Evolutionary conservation across 805 yeast genomes (phyloP).

Genomic region (Kurtzmaniella fragi): DNA sequence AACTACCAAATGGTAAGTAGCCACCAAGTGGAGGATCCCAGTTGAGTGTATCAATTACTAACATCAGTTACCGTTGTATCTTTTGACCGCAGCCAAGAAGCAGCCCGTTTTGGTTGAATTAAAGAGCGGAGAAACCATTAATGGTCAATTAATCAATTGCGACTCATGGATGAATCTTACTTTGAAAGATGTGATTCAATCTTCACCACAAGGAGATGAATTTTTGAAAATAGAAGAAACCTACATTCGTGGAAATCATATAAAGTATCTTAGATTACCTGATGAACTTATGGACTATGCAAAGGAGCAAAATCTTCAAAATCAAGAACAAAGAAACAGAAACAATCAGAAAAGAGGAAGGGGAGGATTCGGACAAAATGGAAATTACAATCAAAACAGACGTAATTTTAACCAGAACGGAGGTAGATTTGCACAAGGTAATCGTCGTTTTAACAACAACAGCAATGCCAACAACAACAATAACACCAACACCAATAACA

Average conservation of each 20-base stretch:
- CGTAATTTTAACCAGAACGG: conserved; percentile 19
- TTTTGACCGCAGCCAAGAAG: conserved; percentile 86
- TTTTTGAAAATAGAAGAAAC: conserved; percentile 65
- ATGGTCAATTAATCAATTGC: conserved; percentile 78
- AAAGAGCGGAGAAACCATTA: conserved; percentile 84
- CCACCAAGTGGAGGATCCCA: too few relatives aligned
- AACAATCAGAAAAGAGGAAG: conserved; percentile 41
- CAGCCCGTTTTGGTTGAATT: conserved; percentile 84
- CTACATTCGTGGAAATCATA: conserved; percentile 81
- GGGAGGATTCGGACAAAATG: conserved; percentile 8
- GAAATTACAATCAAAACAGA: conserved; percentile 16
- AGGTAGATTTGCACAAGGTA: conserved; percentile 6
- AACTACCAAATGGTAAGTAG: too few relatives aligned
- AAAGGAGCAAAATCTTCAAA: conserved; percentile 55
- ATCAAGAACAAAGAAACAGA: conserved; percentile 45
- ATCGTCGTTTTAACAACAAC: conserved; percentile 20
- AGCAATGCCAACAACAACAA: conserved; percentile 20
- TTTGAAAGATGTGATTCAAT: conserved; percentile 66
- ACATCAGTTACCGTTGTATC: conserved; percentile 77
- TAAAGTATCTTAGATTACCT: conserved; percentile 71
- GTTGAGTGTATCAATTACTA: too few relatives aligned
- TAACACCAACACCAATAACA: conserved; percentile 16
- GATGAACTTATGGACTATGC: conserved; percentile 74
- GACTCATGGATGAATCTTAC: conserved; percentile 97
- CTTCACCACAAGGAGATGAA: conserved; percentile 55